Percentiles rank a stretch among this genome's conserved stretches.
Conservation (phyloP, 768 basidiomycete genomes). For the Hydnomerulius pinastri region DNA sequence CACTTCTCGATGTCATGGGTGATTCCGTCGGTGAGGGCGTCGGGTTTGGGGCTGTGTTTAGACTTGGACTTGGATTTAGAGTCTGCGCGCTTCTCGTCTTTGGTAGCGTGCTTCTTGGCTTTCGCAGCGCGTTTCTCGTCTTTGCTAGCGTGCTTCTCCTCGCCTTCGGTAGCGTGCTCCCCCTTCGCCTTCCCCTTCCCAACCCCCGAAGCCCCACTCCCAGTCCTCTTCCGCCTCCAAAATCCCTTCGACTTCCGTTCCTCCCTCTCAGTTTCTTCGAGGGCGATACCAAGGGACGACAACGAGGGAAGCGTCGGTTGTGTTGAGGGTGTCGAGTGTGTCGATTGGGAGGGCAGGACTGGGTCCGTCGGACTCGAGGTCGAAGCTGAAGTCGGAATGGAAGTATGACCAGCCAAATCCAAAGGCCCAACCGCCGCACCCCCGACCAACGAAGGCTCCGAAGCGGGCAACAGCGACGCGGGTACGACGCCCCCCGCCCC, state of each 20-base stretch:
- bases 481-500: neutral
- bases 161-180: neutral
- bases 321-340: no score
- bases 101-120: no score
- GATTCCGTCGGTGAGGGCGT: no score
- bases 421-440: no score
- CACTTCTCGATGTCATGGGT: no score
- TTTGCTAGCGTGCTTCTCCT: neutral
- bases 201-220: neutral
- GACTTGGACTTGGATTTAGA: no score
- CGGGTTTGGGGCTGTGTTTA: no score
- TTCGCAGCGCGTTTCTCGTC: no score
- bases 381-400: neutral
- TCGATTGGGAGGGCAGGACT: no score
- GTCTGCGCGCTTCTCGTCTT: no score
- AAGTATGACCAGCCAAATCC: no score
- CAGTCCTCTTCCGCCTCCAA: conserved; percentile 17
- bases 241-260: conserved; percentile 19
- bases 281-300: conserved; percentile 21
- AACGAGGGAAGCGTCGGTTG: conserved; percentile 21
- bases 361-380: neutral
- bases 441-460: neutral
- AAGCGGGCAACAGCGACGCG: neutral
- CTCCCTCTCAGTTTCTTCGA: conserved; percentile 26
- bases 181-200: neutral